Percentiles rank a stretch among this genome's conserved stretches.
phyloP scores from a whole-genome alignment of 1,139 yeast species.

The Magnusiomyces clavatus region DNA sequence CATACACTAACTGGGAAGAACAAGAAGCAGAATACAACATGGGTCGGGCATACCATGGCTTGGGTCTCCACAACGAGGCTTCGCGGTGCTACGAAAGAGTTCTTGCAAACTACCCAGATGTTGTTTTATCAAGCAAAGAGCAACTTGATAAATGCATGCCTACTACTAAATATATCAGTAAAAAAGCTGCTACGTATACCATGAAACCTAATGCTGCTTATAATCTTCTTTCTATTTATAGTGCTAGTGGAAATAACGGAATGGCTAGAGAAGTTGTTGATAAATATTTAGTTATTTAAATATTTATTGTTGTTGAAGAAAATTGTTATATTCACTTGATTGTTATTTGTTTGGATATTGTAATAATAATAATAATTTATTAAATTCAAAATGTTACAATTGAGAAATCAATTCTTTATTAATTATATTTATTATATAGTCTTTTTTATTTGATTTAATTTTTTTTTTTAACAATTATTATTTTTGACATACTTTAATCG shows the following conservation, averaged over 20 bases:
- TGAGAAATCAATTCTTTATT: too few species aligned
- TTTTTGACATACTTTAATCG: too few species aligned
- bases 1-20: constrained; percentile 38
- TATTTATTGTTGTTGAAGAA: neutral
- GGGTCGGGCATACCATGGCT: constrained; percentile 77
- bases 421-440: too few species aligned
- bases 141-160: neutral
- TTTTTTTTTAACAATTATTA: too few species aligned
- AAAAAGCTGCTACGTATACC: constrained; percentile 17
- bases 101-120: constrained; percentile 33
- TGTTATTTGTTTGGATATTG: too few species aligned
- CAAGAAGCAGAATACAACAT: constrained; percentile 81
- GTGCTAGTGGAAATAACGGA: constrained; percentile 60
- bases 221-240: constrained; percentile 68
- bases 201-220: constrained; percentile 79
- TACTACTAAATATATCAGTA: too few species aligned
- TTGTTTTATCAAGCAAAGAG: neutral
- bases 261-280: constrained; percentile 60
- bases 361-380: too few species aligned
- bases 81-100: constrained; percentile 64
- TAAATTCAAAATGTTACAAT: too few species aligned
- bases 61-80: constrained; percentile 71
- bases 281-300: constrained; percentile 42
- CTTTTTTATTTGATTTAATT: too few species aligned
- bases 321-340: too few species aligned